Conservation (phyloP, 2,329 filamentous ascomycete species). For the Penicillium sumatraense region DNA sequence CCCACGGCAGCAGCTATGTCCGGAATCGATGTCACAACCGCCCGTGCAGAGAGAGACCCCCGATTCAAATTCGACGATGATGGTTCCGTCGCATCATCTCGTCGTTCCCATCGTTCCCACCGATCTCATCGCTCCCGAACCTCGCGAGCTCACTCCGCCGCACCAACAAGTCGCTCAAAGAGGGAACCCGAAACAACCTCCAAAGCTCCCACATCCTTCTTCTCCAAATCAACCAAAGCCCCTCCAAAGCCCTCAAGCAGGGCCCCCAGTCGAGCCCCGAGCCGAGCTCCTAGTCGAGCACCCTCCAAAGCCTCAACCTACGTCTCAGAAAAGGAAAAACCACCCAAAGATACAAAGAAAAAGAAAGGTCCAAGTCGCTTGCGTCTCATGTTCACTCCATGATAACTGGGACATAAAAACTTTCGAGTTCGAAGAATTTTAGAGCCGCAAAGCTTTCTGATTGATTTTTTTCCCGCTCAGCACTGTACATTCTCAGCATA, state of each 20-base stretch:
- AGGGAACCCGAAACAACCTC: constrained; percentile 22
- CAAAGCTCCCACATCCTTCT: constrained; percentile 22
- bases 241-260: constrained; percentile 26
- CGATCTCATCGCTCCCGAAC: constrained; percentile 36
- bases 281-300: constrained; percentile 13
- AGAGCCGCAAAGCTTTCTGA: background rate
- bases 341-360: constrained; percentile 35
- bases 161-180: constrained; percentile 22
- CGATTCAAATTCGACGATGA: constrained; percentile 43
- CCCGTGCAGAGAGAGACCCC: constrained; percentile 34
- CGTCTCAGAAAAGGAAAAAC: constrained; percentile 32
- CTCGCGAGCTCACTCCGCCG: constrained; percentile 21
- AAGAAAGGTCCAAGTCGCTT: constrained; percentile 46
- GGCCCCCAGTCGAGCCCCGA: constrained; percentile 1
- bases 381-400: constrained; percentile 42
- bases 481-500: background rate
- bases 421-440: background rate
- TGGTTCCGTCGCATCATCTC: constrained; percentile 39
- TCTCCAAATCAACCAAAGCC: constrained; percentile 27
- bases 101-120: constrained; percentile 39
- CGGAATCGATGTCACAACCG: constrained; percentile 44
- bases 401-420: background rate
- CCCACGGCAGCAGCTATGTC: constrained; percentile 58
- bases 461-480: background rate
- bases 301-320: constrained; percentile 27